Evolutionary conservation across 306 rosid species (phyloP).

Genomic region (Pyrus bretschneideri): DNA sequence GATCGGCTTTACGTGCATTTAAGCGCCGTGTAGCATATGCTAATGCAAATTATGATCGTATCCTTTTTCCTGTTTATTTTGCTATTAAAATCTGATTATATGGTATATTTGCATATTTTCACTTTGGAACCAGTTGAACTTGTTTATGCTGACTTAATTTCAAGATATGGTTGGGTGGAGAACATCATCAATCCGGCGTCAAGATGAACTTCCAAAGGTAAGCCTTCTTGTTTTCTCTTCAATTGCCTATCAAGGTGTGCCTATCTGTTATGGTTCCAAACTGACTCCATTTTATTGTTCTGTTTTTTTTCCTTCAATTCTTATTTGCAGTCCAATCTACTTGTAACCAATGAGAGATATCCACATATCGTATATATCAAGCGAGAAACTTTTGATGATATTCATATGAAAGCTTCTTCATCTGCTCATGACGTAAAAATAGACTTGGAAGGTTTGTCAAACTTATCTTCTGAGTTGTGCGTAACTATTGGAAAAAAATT

Average conservation of each 20-base stretch:
- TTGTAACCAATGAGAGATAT: slow-evolving; percentile 55
- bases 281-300: neutral
- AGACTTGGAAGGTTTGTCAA: slow-evolving; percentile 66
- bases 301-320: neutral
- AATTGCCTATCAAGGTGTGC: slow-evolving; percentile 13
- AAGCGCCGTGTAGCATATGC: slow-evolving; percentile 95
- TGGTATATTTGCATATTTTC: neutral
- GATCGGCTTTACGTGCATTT: slow-evolving; percentile 76
- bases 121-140: neutral
- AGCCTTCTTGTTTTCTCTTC: slow-evolving; percentile 12
- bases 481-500: neutral
- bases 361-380: slow-evolving; percentile 67
- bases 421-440: slow-evolving; percentile 24
- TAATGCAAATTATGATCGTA: slow-evolving; percentile 87
- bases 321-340: slow-evolving; percentile 59
- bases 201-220: slow-evolving; percentile 92
- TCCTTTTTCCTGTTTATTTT: slow-evolving; percentile 37
- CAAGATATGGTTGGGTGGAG: slow-evolving; percentile 99
- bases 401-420: slow-evolving; percentile 21
- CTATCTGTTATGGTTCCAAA: neutral
- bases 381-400: slow-evolving; percentile 31
- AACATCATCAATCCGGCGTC: slow-evolving; percentile 96
- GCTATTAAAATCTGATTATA: neutral
- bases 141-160: slow-evolving; percentile 43
- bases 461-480: neutral